A percentile compares a stretch with the other conserved stretches of the same genome.
Conservation (phyloP, 441 rosid genomes). For the Erodium texanum region DNA sequence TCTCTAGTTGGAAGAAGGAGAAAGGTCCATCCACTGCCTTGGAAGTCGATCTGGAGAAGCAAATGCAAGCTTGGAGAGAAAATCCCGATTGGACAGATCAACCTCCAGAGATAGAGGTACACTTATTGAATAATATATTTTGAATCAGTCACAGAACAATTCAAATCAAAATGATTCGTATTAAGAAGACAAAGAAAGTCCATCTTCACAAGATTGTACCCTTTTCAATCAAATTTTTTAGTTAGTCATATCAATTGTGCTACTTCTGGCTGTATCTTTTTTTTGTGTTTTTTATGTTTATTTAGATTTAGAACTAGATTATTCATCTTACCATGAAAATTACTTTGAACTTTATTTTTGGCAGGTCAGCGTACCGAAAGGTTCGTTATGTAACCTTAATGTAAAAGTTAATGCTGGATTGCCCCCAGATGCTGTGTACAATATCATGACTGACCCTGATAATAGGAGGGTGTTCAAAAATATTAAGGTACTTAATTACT, state of each 20-base stretch:
- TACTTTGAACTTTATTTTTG: conserved; percentile 17
- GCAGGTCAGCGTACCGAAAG: conserved; percentile 86
- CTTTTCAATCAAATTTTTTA: not conserved
- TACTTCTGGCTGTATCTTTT: not conserved
- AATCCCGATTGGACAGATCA: conserved; percentile 60
- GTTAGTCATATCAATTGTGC: not conserved
- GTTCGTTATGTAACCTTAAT: conserved; percentile 77
- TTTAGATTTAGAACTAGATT: not conserved
- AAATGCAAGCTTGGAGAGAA: conserved; percentile 66
- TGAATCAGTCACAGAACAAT: not conserved
- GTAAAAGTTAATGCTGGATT: conserved; percentile 54
- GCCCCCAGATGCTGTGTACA: conserved; percentile 84
- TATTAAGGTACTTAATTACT: conserved; percentile 45
- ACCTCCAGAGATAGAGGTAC: conserved; percentile 57
- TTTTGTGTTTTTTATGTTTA: not conserved
- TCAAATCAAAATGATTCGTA: not conserved
- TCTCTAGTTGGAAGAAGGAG: conserved; percentile 21
- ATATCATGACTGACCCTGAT: conserved; percentile 78
- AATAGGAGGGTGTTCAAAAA: conserved; percentile 88
- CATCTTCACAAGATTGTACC: not conserved
- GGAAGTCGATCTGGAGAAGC: conserved; percentile 48
- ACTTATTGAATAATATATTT: not conserved
- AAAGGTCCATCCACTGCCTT: conserved; percentile 24
- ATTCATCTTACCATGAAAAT: not conserved
- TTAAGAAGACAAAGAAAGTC: not conserved